phyloP scores from a whole-genome alignment of 2,329 filamentous ascomycete species.

The Alternaria sp. region DNA sequence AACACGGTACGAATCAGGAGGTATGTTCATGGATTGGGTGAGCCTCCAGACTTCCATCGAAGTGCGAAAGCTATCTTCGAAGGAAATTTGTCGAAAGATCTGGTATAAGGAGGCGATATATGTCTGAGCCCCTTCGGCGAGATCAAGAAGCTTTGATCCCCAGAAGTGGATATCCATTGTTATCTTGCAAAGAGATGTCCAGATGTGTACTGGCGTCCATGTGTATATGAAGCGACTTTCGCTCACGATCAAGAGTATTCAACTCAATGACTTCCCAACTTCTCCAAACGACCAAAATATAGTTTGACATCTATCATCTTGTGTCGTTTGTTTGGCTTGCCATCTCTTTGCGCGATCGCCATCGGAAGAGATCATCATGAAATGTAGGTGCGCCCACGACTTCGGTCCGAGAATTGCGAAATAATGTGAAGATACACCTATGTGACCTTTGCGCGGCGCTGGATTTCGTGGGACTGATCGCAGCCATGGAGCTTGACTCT shows the following conservation, averaged over 20 bases:
- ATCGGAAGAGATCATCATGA: not conserved
- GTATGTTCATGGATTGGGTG: not conserved
- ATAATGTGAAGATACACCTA: not conserved
- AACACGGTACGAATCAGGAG: not conserved
- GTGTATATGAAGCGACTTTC: not conserved
- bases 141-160: not conserved
- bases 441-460: not conserved
- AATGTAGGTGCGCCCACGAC: fast-evolving
- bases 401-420: not conserved
- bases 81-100: not conserved
- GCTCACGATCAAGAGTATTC: not conserved
- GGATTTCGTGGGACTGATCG: not conserved
- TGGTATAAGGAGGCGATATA: not conserved
- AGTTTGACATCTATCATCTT: not conserved
- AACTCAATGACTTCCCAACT: no score
- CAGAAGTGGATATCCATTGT: not conserved
- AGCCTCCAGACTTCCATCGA: not conserved
- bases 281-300: not conserved
- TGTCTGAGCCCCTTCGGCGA: not conserved
- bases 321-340: not conserved
- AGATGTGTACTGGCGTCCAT: not conserved
- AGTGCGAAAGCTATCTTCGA: not conserved
- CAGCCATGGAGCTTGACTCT: not conserved
- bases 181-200: not conserved
- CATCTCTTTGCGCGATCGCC: not conserved